phyloP scores from a whole-genome alignment of 1,284 basidiomycete genomes.

The Ustilago vetiveriae region DNA sequence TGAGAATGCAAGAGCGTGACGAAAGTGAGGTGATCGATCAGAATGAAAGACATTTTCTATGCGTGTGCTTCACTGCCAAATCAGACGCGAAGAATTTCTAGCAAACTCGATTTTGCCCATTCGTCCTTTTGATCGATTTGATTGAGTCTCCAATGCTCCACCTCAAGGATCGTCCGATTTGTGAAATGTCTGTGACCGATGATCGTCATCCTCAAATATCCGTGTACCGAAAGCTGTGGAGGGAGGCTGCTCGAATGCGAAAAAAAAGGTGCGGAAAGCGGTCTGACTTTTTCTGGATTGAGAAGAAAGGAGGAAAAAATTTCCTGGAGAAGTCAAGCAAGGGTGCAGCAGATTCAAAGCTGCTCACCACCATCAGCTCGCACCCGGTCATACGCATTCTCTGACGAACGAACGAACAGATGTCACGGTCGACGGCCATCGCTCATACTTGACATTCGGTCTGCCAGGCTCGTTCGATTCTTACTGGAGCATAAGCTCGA shows the following conservation, averaged over 20 bases:
- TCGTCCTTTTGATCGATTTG: constrained; percentile 10
- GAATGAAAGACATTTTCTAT: constrained; percentile 38
- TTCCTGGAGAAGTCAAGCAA: constrained; percentile 12
- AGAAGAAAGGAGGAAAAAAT: constrained; percentile 16
- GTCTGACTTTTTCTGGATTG: not conserved
- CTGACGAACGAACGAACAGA: no score
- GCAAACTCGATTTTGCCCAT: constrained; percentile 2
- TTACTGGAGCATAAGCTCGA: no score
- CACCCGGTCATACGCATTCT: no score
- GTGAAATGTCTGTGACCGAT: no score
- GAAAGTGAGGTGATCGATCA: constrained; percentile 35
- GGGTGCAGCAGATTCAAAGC: constrained; percentile 18
- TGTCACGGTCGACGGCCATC: not conserved
- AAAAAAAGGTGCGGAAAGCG: no score
- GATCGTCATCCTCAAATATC: not conserved
- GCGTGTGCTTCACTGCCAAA: constrained; percentile 17
- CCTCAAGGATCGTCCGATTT: constrained; percentile 8
- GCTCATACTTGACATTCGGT: not conserved
- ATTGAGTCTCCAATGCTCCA: constrained; percentile 8
- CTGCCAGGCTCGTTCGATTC: no score
- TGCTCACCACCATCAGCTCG: not conserved
- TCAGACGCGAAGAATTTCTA: constrained; percentile 32
- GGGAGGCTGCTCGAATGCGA: constrained; percentile 5
- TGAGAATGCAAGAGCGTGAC: constrained; percentile 6
- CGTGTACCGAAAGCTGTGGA: constrained; percentile 29